Evolutionary conservation across 2,329 filamentous ascomycete species (phyloP).

Genomic region (Whalleya microplaca): DNA sequence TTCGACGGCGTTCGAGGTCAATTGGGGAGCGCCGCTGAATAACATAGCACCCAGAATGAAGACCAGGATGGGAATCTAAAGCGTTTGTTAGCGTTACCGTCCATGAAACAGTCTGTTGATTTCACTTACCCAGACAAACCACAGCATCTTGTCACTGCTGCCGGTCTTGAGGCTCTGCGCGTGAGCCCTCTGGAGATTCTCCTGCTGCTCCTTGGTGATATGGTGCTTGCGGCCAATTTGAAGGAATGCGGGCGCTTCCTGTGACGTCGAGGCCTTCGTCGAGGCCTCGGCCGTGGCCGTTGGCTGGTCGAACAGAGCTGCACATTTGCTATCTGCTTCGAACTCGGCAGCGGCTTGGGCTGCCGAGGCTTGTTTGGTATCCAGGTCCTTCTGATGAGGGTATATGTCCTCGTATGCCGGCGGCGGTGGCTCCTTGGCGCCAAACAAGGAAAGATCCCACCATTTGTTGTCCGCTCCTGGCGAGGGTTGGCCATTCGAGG

Average conservation of each 20-base stretch:
- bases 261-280: slow-evolving; percentile 33
- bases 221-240: slow-evolving; percentile 66
- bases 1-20: slow-evolving; percentile 23
- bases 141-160: slow-evolving; percentile 67
- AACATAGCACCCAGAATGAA: slow-evolving; percentile 43
- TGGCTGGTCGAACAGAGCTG: slow-evolving; percentile 53
- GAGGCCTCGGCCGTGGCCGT: too few species aligned
- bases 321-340: slow-evolving; percentile 62
- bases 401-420: slow-evolving; percentile 83
- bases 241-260: slow-evolving; percentile 48
- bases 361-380: slow-evolving; percentile 62
- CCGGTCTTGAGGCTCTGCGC: slow-evolving; percentile 66
- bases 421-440: slow-evolving; percentile 56
- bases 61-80: slow-evolving; percentile 43
- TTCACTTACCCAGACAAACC: slow-evolving; percentile 66
- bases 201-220: slow-evolving; percentile 68
- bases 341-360: slow-evolving; percentile 61
- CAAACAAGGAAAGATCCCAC: slow-evolving; percentile 66
- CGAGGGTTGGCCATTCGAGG: slow-evolving; percentile 41
- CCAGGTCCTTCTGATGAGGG: slow-evolving; percentile 56
- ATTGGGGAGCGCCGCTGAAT: slow-evolving; percentile 37
- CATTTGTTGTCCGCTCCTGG: slow-evolving; percentile 61
- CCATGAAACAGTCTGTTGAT: not conserved
- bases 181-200: slow-evolving; percentile 63
- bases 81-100: slow-evolving; percentile 19